Conservation (phyloP, 495 filamentous ascomycete genomes). For the Penicillium taxi region DNA sequence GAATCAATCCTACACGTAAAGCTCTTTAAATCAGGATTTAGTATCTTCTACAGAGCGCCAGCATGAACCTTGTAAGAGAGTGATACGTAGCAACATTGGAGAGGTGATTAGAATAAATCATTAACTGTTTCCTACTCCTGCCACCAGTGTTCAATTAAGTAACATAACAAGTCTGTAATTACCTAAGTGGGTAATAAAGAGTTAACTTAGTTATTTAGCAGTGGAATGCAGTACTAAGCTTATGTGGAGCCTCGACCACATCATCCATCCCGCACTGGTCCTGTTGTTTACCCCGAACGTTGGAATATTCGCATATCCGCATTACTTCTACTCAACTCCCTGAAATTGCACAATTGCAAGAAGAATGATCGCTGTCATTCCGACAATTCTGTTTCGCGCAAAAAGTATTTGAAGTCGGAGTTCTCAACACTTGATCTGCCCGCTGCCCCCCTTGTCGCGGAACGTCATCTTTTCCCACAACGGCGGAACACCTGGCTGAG, state of each 20-base stretch:
- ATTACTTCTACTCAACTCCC: background rate
- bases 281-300: conserved; percentile 7
- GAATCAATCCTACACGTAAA: too few species aligned
- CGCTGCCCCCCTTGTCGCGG: conserved; percentile 17
- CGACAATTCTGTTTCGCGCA: conserved; percentile 9
- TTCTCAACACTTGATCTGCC: background rate
- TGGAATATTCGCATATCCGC: too few species aligned
- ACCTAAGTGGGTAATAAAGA: too few species aligned
- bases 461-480: conserved; percentile 6
- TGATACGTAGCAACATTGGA: too few species aligned
- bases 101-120: too few species aligned
- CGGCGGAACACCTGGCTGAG: conserved; percentile 3
- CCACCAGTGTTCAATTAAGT: too few species aligned
- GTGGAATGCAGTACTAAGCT: conserved; percentile 22
- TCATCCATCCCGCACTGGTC: conserved; percentile 15
- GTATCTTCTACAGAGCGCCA: too few species aligned
- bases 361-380: conserved; percentile 16
- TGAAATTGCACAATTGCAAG: background rate
- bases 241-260: conserved; percentile 21
- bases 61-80: too few species aligned
- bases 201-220: too few species aligned
- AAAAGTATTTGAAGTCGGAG: conserved; percentile 10
- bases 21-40: too few species aligned
- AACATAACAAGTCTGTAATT: too few species aligned
- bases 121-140: too few species aligned